Evolutionary conservation across 2,329 filamentous ascomycete genomes (phyloP).

Genomic region (Aureobasidium namibiae): DNA sequence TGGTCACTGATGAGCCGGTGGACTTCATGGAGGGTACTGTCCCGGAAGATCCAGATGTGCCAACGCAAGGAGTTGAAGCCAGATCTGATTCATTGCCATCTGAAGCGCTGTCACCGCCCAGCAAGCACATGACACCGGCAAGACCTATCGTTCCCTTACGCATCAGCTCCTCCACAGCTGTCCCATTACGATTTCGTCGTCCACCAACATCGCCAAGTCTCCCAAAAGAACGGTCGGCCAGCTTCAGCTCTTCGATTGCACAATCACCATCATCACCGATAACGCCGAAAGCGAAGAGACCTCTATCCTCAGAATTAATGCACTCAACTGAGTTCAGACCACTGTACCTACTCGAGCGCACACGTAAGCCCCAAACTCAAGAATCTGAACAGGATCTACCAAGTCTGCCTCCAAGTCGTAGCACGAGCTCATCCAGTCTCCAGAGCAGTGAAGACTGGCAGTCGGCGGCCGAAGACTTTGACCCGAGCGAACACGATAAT

Average conservation of each 20-base stretch:
- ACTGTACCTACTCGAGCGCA: slow-evolving; percentile 70
- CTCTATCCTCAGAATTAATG: slow-evolving; percentile 17
- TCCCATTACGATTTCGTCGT: slow-evolving; percentile 28
- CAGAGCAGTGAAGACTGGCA: slow-evolving; percentile 36
- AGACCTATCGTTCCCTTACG: slow-evolving; percentile 16
- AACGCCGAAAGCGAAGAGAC: slow-evolving; percentile 15
- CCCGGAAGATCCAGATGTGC: neutral
- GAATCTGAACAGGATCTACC: slow-evolving; percentile 35
- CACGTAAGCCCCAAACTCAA: slow-evolving; percentile 36
- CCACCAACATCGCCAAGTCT: slow-evolving; percentile 22
- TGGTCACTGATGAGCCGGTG: neutral
- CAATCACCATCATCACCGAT: slow-evolving; percentile 15
- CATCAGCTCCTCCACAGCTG: slow-evolving; percentile 26
- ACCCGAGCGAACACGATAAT: slow-evolving; percentile 21
- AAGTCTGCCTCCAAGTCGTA: slow-evolving; percentile 41
- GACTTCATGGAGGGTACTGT: neutral
- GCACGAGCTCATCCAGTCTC: slow-evolving; percentile 32
- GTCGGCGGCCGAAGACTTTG: slow-evolving; percentile 33
- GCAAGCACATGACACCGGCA: slow-evolving; percentile 12
- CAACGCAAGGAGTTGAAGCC: neutral
- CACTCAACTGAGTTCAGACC: slow-evolving; percentile 60
- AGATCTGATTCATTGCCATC: neutral
- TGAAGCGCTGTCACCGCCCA: neutral
- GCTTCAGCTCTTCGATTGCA: slow-evolving; percentile 22
- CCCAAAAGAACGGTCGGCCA: slow-evolving; percentile 22